Base-by-base conservation (phyloP, 441 rosid species). In the Kokia cookei region DNA sequence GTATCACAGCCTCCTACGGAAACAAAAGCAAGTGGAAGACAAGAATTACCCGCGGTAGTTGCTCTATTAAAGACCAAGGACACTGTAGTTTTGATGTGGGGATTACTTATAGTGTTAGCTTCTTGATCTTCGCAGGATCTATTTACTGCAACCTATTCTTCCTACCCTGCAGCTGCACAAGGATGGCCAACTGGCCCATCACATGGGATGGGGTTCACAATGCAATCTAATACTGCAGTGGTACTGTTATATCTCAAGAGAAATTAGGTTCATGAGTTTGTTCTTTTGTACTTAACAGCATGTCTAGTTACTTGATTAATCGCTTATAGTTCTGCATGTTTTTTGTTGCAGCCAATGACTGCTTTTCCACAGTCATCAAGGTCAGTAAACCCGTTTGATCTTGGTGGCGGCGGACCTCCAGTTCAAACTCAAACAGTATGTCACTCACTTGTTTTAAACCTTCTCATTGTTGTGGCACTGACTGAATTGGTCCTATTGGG, bases 311-410 rank as follows among this genome's bases (percentile, higher is more conserved):
- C 69, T 19, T 69, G 71, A 63, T 69, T 55, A 29, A 43, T 50
- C 43, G 72, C 47, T 59, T 50, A 27, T 71, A 15, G 69, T 37
- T 76, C 29, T 76, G 22, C 68, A 26, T 74, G 5, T 80, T 8
- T 77, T 60, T 62, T 75, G 19, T 47, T 80, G 61, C 92, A 90
- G 97, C 82, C 89, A n/a, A 80, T 83, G 79, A 87, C 86, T 72
- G 75, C 86, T 78, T 84, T 82, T 79, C 79, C 84, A 29, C 96
- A 80, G 75, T 79, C 78, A 73, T 70, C 90, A 24, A 84, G 74
- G 69, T 91, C 99, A 13, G 66, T 82, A 78, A 96, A 96, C 84
- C 99, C 99, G 67, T 96, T 96, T 85, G 99, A 92, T 82, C 62
- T 85, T 71, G 77, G 58, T 66, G 79, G 72, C 42, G 91, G 87